phyloP scores from a whole-genome alignment of 345 rosid genomes.

The Eucalyptus erythrocorys region DNA sequence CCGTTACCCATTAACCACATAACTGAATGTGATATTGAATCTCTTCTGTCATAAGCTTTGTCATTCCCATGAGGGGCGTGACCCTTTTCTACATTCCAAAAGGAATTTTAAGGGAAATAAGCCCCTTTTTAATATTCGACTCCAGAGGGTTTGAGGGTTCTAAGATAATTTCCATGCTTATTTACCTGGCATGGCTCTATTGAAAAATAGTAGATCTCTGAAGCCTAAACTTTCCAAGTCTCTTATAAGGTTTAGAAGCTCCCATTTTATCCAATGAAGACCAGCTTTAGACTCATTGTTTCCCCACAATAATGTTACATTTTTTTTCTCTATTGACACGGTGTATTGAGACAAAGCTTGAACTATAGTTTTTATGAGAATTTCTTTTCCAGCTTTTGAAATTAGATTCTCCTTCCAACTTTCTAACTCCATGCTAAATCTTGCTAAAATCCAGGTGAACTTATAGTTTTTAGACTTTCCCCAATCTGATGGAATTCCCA shows the following conservation, averaged over 20 bases:
- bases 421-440: neutral
- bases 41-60: no score
- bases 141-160: neutral
- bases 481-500: neutral
- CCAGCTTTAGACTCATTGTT: no score
- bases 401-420: neutral
- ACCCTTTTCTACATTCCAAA: no score
- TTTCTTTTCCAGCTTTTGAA: no score
- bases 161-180: neutral
- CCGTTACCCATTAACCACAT: rapidly evolving
- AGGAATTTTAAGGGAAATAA: neutral
- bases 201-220: no score
- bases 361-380: no score
- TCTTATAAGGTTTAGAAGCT: no score
- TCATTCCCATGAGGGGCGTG: neutral
- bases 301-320: no score
- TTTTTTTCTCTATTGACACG: neutral
- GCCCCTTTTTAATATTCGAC: neutral
- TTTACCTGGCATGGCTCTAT: no score
- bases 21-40: neutral
- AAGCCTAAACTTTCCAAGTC: neutral
- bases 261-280: neutral
- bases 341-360: no score
- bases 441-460: neutral
- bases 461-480: neutral